phyloP scores from a whole-genome alignment of 106 monocot species.

The Phalaenopsis aphrodite region DNA sequence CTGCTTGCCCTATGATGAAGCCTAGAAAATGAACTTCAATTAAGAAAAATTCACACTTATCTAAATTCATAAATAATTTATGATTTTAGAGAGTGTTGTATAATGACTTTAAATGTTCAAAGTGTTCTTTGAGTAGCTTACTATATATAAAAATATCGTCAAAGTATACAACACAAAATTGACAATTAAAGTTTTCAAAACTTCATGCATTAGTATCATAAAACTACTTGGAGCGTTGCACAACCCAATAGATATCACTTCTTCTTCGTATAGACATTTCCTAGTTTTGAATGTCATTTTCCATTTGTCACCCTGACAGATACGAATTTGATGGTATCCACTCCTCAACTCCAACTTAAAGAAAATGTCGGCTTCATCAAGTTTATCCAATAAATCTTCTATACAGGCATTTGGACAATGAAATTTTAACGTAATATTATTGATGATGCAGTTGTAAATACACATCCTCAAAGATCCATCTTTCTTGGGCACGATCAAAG shows the following conservation, averaged over 20 bases:
- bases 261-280: background rate
- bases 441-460: too few species aligned
- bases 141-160: constrained; percentile 2
- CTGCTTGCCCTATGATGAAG: background rate
- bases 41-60: constrained; percentile 3
- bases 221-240: background rate
- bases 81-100: background rate
- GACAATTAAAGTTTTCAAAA: background rate
- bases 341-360: too few species aligned
- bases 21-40: background rate
- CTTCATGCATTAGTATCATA: background rate
- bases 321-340: constrained; percentile 9
- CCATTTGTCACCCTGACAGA: constrained; percentile 3
- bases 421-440: too few species aligned
- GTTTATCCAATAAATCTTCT: too few species aligned
- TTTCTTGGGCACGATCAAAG: too few species aligned
- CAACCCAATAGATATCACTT: background rate
- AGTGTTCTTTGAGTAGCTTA: background rate
- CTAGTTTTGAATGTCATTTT: background rate
- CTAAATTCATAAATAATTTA: background rate
- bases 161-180: background rate
- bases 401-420: too few species aligned
- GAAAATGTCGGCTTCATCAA: too few species aligned
- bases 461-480: too few species aligned
- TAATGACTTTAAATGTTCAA: background rate